Base-by-base conservation (phyloP, 768 basidiomycete species). In the Tylopilus balloui region DNA sequence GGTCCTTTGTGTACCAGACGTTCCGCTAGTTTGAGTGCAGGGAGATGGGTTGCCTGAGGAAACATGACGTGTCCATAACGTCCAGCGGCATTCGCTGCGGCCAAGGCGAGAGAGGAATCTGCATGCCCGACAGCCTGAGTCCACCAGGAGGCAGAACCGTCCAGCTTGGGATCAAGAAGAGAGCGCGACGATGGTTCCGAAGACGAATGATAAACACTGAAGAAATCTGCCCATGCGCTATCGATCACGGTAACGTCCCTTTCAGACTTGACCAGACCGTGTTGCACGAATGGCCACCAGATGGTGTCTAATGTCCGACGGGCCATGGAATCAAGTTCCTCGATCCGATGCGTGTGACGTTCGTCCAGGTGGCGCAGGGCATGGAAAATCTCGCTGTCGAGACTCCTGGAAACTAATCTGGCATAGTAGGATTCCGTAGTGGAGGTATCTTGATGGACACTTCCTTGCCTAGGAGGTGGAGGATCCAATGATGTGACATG, bases 211-310 rank as follows among this genome's bases (percentile, higher is more conserved):
- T 81, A 85, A 40, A 88, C 77, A 54, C 83, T 87, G 71, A 97
- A 96, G 64, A 84, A 84, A 69, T 97, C 95, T 2, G 79, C 80
- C 54, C 79, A 75, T 0, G 94, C 95, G 54, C 91, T 94, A 64
- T 97, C 92, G 57, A 97, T 90, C 49, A 94, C 85, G 40, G 84
- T 90, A 25, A 97, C 85, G 57, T 93, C 85, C 35, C 79, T 65
- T 45, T 83, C 80, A 42, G 73, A 71, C 52, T 80, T 77, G 39
- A 91, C 73, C 15, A 83, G 72, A 0, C 80, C 81, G 55, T 98
- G 95, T 63, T 98, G 95, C 2, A 92, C 91, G 63, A 98, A 98
- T 0, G 95, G 95, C 92, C 93, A 98, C 95, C 95, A 98, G 38
- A 96, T 74, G 2, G 76, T 75, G 45, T 92, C 77, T 37, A 88